These are phyloP conservation scores for Colletotrichum echinochloae DNA, from an alignment of 2,329 filamentous ascomycete species.

Conservation along the genomic window DNA sequence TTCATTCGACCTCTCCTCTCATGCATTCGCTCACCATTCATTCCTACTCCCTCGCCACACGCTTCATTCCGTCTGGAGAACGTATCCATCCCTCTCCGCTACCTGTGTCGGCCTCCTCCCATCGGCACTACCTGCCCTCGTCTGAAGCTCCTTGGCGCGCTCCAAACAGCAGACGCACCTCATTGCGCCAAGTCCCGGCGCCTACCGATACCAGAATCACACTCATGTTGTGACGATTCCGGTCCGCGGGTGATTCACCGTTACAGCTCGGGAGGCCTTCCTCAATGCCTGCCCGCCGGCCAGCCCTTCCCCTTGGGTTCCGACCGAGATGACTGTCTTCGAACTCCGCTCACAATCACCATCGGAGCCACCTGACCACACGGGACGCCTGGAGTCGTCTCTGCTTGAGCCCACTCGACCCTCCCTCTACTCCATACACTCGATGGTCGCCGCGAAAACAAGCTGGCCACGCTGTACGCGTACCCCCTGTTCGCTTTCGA, in stretches of 20 bases:
- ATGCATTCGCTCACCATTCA: constrained; percentile 3
- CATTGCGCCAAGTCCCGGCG: constrained; percentile 31
- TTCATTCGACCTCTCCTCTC: background rate
- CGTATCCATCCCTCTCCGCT: constrained; percentile 6
- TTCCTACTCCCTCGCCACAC: constrained; percentile 3
- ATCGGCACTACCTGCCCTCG: constrained; percentile 31
- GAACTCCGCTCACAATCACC: background rate
- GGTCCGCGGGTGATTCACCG: background rate
- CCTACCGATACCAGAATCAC: constrained; percentile 12
- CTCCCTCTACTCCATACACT: background rate
- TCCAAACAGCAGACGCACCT: constrained; percentile 22
- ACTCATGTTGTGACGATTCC: constrained; percentile 15
- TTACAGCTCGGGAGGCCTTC: constrained; percentile 6
- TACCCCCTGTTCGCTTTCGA: constrained; percentile 18
- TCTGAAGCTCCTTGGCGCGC: constrained; percentile 29
- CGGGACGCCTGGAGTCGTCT: constrained; percentile 9
- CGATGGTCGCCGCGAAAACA: constrained; percentile 11
- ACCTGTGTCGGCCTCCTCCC: constrained; percentile 1
- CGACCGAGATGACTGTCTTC: background rate
- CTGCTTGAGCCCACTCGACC: constrained; percentile 14
- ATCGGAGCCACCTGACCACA: background rate
- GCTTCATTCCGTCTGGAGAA: background rate
- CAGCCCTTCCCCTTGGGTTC: too few relatives aligned
- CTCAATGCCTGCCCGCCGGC: background rate
- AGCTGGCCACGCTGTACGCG: constrained; percentile 1